A percentile compares a stretch with the other conserved stretches of the same genome.
These are phyloP conservation scores for Purpureocillium lavendulum DNA, from an alignment of 2,329 filamentous ascomycete genomes.

Conservation along the genomic window DNA sequence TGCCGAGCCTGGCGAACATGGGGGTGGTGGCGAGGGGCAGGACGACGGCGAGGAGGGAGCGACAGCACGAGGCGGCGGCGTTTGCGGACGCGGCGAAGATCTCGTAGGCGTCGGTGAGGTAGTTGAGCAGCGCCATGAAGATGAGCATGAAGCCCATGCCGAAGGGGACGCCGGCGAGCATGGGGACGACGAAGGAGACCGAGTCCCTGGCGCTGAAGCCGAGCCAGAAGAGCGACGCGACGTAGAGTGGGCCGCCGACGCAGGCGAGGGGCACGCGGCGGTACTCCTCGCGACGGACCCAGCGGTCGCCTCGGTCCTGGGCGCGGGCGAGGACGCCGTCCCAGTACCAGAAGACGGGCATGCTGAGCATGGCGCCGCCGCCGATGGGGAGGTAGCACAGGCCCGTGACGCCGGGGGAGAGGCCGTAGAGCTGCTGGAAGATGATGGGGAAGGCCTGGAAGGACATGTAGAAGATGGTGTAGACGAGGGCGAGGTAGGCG, in stretches of 20 bases:
- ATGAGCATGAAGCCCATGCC: slow-evolving; percentile 54
- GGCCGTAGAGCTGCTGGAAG: slow-evolving; percentile 54
- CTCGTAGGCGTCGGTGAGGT: slow-evolving; percentile 60
- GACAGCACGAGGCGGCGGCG: slow-evolving; percentile 77
- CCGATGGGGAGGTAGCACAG: slow-evolving; percentile 63
- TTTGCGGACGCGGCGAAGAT: slow-evolving; percentile 65
- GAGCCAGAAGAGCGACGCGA: slow-evolving; percentile 50
- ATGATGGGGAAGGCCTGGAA: slow-evolving; percentile 70
- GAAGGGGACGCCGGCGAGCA: slow-evolving; percentile 52
- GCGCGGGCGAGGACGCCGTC: slow-evolving; percentile 50
- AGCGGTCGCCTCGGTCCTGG: slow-evolving; percentile 38
- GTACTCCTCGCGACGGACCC: slow-evolving; percentile 57
- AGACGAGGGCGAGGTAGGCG: slow-evolving; percentile 62
- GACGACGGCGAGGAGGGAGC: slow-evolving; percentile 84
- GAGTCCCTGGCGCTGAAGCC: slow-evolving; percentile 45
- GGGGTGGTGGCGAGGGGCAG: slow-evolving; percentile 46
- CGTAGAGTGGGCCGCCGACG: slow-evolving; percentile 58
- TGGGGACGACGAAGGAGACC: slow-evolving; percentile 46
- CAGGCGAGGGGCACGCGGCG: slow-evolving; percentile 64
- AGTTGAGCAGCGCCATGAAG: slow-evolving; percentile 57
- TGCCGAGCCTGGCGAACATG: slow-evolving; percentile 40
- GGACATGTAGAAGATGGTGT: slow-evolving; percentile 61
- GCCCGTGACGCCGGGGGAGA: slow-evolving; percentile 56
- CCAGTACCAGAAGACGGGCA: slow-evolving; percentile 56
- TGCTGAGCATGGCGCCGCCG: slow-evolving; percentile 49